A percentile compares a stretch with the other conserved stretches of the same genome.
Evolutionary conservation across 2,329 filamentous ascomycete species (phyloP).

Genomic region (Dendrostoma leiphaemia): DNA sequence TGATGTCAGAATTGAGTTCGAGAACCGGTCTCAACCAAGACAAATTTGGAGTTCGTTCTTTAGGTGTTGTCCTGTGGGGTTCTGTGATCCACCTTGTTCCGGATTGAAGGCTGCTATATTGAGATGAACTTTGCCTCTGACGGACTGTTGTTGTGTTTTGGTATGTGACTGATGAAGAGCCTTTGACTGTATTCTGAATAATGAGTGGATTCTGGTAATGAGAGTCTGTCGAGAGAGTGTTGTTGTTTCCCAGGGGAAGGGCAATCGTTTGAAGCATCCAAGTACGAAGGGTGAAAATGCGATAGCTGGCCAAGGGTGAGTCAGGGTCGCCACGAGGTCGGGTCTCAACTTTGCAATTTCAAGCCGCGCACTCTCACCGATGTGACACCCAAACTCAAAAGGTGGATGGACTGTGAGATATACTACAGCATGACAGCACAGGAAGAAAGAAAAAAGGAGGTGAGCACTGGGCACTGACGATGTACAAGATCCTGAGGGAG

Average conservation of each 20-base stretch:
- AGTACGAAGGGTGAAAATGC: background rate
- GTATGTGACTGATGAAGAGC: background rate
- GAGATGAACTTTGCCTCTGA: background rate
- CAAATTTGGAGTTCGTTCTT: background rate
- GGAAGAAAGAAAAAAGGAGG: constrained; percentile 9
- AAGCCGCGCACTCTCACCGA: background rate
- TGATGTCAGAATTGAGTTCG: background rate
- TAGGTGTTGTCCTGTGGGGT: background rate
- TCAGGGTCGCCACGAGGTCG: background rate
- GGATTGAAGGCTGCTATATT: background rate
- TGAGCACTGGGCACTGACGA: too few relatives aligned
- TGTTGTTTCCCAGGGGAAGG: too few relatives aligned
- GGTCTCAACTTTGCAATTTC: background rate
- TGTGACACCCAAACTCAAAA: background rate
- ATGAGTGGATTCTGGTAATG: background rate
- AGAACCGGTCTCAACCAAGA: background rate
- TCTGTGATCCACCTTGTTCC: background rate
- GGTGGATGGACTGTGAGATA: background rate
- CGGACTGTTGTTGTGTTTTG: background rate
- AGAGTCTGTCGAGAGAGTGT: background rate
- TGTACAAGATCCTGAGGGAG: constrained; percentile 2
- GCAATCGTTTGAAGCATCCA: background rate
- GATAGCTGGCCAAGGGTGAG: background rate
- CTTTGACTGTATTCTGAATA: background rate
- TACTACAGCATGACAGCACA: background rate